Conservation (phyloP, 2,329 filamentous ascomycete genomes). For the Rutstroemia sydowiana region DNA sequence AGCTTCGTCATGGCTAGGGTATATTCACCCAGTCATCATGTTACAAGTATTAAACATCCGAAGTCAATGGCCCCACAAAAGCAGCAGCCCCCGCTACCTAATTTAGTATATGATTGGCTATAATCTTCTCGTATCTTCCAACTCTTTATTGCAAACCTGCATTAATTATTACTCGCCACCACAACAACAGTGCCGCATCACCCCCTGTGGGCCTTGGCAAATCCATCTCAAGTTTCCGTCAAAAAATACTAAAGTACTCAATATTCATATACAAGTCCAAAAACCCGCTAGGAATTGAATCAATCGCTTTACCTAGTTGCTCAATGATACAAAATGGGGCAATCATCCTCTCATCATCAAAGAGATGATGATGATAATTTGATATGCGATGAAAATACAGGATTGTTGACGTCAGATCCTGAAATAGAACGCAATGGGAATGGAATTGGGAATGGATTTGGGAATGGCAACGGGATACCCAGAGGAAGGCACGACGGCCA, state of each 20-base stretch:
- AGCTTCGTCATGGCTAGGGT: not conserved
- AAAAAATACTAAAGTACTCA: not conserved
- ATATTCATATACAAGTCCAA: not conserved
- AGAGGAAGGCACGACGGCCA: constrained; percentile 10
- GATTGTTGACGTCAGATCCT: not conserved
- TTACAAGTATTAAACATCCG: too few relatives aligned
- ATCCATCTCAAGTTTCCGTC: not conserved
- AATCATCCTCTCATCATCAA: not conserved
- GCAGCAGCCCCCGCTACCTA: too few relatives aligned
- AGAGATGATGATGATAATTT: not conserved
- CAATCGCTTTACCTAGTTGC: too few relatives aligned
- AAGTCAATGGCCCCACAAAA: too few relatives aligned
- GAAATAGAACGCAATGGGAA: not conserved
- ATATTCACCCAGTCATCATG: too few relatives aligned
- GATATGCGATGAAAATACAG: not conserved
- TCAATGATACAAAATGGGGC: not conserved
- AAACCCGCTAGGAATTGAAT: constrained; percentile 5
- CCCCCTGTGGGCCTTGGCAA: not conserved
- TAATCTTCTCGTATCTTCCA: not conserved
- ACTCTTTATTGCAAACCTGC: not conserved
- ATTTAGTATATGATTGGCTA: not conserved
- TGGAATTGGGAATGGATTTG: not conserved
- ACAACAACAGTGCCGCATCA: not conserved
- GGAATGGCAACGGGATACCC: not conserved
- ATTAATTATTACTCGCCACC: not conserved